Evolutionary conservation across 345 rosid species (phyloP).

Genomic region (Angophora floribunda): DNA sequence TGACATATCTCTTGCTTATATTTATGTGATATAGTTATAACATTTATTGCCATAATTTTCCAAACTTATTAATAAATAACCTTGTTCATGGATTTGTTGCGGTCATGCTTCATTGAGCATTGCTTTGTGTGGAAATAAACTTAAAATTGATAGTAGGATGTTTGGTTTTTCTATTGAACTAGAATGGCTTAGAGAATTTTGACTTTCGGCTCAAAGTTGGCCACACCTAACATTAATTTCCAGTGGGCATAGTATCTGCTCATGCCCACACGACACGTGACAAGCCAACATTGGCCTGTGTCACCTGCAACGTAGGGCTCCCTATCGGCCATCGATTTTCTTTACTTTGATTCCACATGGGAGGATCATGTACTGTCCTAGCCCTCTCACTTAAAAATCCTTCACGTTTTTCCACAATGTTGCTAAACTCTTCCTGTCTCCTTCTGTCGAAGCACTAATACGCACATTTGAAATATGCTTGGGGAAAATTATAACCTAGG

Average conservation of each 20-base stretch:
- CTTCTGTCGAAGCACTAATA: conserved; percentile 77
- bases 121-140: neutral
- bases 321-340: neutral
- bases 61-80: neutral
- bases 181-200: neutral
- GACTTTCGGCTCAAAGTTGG: neutral
- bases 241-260: neutral
- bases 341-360: neutral
- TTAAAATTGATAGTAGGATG: neutral
- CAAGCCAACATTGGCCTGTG: neutral
- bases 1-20: neutral
- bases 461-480: conserved; percentile 88
- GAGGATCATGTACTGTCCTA: neutral
- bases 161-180: neutral
- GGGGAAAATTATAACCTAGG: conserved; percentile 27
- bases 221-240: neutral
- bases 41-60: neutral
- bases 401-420: conserved; percentile 65
- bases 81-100: neutral
- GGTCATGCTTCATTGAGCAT: neutral
- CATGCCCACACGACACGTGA: neutral
- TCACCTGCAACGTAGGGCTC: neutral
- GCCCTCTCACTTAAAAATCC: neutral
- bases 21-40: neutral
- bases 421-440: conserved; percentile 61